phyloP scores from a whole-genome alignment of 2,329 filamentous ascomycete species.

The Lecanosticta acicola region DNA sequence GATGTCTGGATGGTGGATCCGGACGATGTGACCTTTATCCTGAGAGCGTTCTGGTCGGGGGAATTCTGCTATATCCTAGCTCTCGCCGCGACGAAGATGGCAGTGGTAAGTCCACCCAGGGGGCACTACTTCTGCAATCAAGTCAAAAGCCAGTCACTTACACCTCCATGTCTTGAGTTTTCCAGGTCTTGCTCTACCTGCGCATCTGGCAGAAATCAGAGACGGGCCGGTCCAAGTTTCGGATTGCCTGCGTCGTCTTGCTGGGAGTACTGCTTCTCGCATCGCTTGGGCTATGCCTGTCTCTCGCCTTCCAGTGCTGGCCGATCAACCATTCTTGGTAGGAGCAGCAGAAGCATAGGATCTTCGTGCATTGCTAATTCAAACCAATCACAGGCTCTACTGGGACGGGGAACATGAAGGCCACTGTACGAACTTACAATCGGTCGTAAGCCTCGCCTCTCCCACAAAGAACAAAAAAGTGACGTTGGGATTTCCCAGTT shows the following conservation, averaged over 20 bases:
- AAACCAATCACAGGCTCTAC: neutral
- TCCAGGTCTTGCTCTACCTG: slow-evolving; percentile 16
- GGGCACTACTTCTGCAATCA: no score
- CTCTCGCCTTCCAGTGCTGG: slow-evolving; percentile 14
- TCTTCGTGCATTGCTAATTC: no score
- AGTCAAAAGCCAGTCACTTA: no score
- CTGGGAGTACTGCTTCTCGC: slow-evolving; percentile 7
- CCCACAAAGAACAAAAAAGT: neutral
- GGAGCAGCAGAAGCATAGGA: no score
- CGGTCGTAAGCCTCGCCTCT: neutral
- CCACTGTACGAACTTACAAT: slow-evolving; percentile 5
- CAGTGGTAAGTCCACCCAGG: no score
- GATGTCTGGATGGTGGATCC: slow-evolving; percentile 16
- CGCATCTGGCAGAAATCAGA: slow-evolving; percentile 16
- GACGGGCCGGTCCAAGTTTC: slow-evolving; percentile 8
- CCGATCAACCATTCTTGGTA: slow-evolving; percentile 6
- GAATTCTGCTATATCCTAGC: slow-evolving; percentile 15
- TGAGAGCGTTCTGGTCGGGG: slow-evolving; percentile 14
- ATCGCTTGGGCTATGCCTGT: slow-evolving; percentile 3
- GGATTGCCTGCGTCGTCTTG: slow-evolving; percentile 8
- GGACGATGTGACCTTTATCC: slow-evolving; percentile 10
- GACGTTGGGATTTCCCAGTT: no score
- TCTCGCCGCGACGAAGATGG: slow-evolving; percentile 13
- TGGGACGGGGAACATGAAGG: slow-evolving; percentile 1
- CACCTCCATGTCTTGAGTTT: no score